phyloP scores from a whole-genome alignment of 345 rosid genomes.

The Dovyalis caffra region DNA sequence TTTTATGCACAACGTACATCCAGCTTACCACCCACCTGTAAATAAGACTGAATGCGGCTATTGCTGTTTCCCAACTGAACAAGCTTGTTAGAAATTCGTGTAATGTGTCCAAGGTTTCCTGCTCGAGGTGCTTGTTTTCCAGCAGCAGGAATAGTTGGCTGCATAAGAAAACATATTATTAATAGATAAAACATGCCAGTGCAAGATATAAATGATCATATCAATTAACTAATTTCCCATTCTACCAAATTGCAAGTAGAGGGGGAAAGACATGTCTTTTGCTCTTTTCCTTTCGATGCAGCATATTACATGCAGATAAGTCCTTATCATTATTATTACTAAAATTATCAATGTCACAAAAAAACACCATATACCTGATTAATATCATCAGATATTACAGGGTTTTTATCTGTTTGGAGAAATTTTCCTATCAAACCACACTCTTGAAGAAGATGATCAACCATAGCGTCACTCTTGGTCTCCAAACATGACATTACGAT shows the following conservation, averaged over 20 bases:
- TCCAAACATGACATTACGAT: constrained; percentile 81
- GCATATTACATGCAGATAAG: neutral
- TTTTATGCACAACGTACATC: neutral
- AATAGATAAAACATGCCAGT: neutral
- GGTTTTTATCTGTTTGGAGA: constrained; percentile 67
- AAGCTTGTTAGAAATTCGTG: constrained; percentile 80
- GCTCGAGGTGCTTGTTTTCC: constrained; percentile 75
- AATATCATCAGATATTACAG: constrained; percentile 50
- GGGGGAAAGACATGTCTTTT: neutral
- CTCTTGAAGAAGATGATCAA: constrained; percentile 74
- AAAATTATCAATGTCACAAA: neutral
- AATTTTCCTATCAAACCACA: constrained; percentile 76
- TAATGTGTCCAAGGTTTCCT: constrained; percentile 91
- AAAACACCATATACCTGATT: constrained; percentile 43
- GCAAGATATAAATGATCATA: neutral
- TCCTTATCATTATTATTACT: too few species aligned
- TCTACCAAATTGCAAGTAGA: neutral
- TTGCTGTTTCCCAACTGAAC: constrained; percentile 67
- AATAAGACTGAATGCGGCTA: constrained; percentile 49
- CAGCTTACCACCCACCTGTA: constrained; percentile 57
- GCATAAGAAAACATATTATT: constrained; percentile 23
- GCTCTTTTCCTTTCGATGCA: neutral
- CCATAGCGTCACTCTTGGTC: constrained; percentile 56
- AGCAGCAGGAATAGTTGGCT: constrained; percentile 75
- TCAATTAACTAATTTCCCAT: neutral